Percentiles rank a stretch among this genome's conserved stretches.
Conservation (phyloP, 108 stramenopile genomes). For the Skeletonema tropicum region DNA sequence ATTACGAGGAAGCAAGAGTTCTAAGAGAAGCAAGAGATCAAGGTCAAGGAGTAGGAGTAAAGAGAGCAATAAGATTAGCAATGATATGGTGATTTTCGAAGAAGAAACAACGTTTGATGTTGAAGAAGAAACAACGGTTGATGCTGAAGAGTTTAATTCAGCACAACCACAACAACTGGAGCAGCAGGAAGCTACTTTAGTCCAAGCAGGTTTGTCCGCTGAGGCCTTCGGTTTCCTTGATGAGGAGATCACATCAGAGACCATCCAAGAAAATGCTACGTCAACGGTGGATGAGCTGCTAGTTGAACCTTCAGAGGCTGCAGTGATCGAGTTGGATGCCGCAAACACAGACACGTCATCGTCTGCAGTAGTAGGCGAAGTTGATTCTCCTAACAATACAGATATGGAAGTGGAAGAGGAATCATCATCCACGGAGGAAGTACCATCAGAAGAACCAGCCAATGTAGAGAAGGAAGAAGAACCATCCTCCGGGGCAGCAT, state of each 20-base stretch:
- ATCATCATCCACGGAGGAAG: not conserved
- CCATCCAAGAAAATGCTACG: not conserved
- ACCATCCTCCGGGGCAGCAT: not conserved
- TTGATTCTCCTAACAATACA: no score
- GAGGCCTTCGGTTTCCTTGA: not conserved
- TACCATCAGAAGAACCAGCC: not conserved
- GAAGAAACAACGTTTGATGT: not conserved
- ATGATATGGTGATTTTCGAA: no score
- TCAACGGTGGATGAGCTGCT: not conserved
- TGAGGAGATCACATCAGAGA: not conserved
- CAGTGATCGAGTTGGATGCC: not conserved
- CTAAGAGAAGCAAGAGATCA: not conserved
- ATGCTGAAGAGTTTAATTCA: not conserved
- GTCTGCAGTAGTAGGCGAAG: not conserved
- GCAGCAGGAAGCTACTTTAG: not conserved
- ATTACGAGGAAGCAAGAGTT: not conserved
- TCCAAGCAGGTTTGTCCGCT: not conserved
- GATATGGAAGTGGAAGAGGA: not conserved
- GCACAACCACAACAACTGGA: not conserved
- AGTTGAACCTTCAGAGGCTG: not conserved
- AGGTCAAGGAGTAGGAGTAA: not conserved
- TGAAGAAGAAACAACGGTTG: not conserved
- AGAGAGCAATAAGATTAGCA: no score
- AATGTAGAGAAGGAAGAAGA: not conserved
- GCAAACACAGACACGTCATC: not conserved